A percentile compares a stretch with the other conserved stretches of the same genome.
phyloP scores from a whole-genome alignment of 2,329 filamentous ascomycete species.

The Parafenestella ontariensis region DNA sequence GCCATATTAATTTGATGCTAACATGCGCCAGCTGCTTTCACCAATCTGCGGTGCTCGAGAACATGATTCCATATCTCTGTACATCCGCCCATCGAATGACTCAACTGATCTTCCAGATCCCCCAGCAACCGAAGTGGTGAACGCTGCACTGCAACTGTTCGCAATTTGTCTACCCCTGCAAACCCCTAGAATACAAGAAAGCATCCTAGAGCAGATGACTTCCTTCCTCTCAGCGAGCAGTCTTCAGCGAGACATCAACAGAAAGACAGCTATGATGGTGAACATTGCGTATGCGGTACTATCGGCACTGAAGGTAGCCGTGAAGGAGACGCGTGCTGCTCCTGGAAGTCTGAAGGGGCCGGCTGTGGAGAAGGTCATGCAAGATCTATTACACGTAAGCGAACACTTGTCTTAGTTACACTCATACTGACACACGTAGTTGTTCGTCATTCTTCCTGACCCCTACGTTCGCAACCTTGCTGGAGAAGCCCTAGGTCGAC shows the following conservation, averaged over 20 bases:
- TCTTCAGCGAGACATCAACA: conserved; percentile 83
- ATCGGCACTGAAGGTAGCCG: conserved; percentile 80
- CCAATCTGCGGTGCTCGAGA: conserved; percentile 85
- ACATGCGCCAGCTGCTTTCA: conserved; percentile 47
- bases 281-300: conserved; percentile 86
- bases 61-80: conserved; percentile 85
- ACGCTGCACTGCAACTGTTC: conserved; percentile 91
- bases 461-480: conserved; percentile 85
- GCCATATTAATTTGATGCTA: conserved; percentile 2
- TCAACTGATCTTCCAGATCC: conserved; percentile 70
- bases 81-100: conserved; percentile 64
- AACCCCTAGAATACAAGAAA: conserved; percentile 91
- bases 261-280: conserved; percentile 88
- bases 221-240: conserved; percentile 83
- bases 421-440: conserved; percentile 43
- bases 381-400: conserved; percentile 77
- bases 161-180: conserved; percentile 90
- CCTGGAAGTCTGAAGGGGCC: conserved; percentile 75
- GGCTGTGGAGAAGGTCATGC: conserved; percentile 76
- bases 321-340: conserved; percentile 77
- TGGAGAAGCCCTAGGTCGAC: conserved; percentile 81
- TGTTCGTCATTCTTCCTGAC: conserved; percentile 82
- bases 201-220: conserved; percentile 90
- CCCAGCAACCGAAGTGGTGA: conserved; percentile 90
- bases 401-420: not conserved